A percentile compares a stretch with the other conserved stretches of the same genome.
Evolutionary conservation across 2,329 filamentous ascomycete genomes (phyloP).

Genomic region (Epichloe gansuensis): DNA sequence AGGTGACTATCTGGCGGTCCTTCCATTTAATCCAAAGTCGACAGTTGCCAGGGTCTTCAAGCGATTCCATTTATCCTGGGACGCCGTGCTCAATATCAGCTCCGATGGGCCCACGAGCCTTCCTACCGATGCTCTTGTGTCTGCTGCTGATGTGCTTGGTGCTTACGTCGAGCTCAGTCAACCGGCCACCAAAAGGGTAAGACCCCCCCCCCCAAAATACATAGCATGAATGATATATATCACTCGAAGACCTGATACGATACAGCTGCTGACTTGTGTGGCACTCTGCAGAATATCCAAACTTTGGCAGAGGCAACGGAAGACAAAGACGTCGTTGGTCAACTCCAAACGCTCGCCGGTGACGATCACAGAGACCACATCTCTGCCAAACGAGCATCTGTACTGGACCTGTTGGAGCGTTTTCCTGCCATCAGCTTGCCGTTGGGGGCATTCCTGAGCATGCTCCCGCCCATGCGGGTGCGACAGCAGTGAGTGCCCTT

Average conservation of each 20-base stretch:
- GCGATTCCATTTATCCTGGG: conserved; percentile 55
- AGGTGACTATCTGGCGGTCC: conserved; percentile 64
- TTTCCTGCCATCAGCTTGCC: conserved; percentile 47
- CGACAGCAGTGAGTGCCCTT: conserved; percentile 45
- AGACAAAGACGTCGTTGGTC: conserved; percentile 28
- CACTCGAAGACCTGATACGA: too few relatives aligned
- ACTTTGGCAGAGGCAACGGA: conserved; percentile 34
- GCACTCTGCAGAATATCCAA: conserved; percentile 18
- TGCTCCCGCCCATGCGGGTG: conserved; percentile 65
- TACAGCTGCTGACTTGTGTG: not conserved
- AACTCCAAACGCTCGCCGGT: conserved; percentile 34
- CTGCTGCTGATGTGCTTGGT: conserved; percentile 50
- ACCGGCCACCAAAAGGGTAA: conserved; percentile 54
- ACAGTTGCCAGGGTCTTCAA: conserved; percentile 51
- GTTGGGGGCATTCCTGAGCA: conserved; percentile 53
- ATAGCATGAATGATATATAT: too few relatives aligned
- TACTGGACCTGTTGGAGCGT: conserved; percentile 57
- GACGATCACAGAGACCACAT: conserved; percentile 36
- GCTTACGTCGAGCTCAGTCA: conserved; percentile 63
- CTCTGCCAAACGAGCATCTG: conserved; percentile 43
- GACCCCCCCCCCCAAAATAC: conserved; percentile 4
- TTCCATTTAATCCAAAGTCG: conserved; percentile 55
- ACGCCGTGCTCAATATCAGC: conserved; percentile 50
- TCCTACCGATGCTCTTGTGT: conserved; percentile 42
- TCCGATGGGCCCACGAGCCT: conserved; percentile 38